Base-by-base conservation (phyloP, 768 basidiomycete species). In the Cyclocybe aegerita region DNA sequence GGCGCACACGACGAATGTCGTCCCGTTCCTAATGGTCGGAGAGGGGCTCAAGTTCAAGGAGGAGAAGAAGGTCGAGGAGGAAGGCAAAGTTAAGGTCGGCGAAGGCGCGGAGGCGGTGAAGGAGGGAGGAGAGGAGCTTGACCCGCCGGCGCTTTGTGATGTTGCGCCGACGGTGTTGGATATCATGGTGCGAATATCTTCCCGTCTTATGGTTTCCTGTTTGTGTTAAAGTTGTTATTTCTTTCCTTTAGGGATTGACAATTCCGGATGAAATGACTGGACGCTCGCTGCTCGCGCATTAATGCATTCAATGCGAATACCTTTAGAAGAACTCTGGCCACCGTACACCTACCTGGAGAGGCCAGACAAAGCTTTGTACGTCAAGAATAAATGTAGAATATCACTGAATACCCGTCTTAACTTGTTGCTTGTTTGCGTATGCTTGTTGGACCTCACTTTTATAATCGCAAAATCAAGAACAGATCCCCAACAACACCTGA, bases 161-260 rank as follows among this genome's bases (percentile, higher is more conserved):
- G 92, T 96, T 46, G 93, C 94, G 7, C 94, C 93, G 34, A 96
- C 94, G 1, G 73, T 93, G 12, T 71, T 97, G 58, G 90, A 81
- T 55, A 68, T 96, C 35, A 71, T 96, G 79, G 86, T 70, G 16
- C 16, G 65, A 62, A 35, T 4, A 47, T 49, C 40, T 43, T 23
- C 43, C 44, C 41, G 30, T 1, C 2, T 48, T n/a, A 9, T 36
- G 39, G 2, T 29, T 12, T 16, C 10, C 11, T 10, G 38, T 30
- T 14, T 29, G 12, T 6, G 29, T 30, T 32, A 44, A 40, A 17
- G 44, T 23, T 34, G 46, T 43, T 9, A 39, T 39, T 23, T 40
- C 16, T 32, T 43, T 35, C 12, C 38, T 42, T n/a, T 61, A 79
- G 76, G 85, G 87, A 34, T 63, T 91, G 31, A 70, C 80, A 2